phyloP scores from a whole-genome alignment of 345 rosid species.

The Hevea brasiliensis region DNA sequence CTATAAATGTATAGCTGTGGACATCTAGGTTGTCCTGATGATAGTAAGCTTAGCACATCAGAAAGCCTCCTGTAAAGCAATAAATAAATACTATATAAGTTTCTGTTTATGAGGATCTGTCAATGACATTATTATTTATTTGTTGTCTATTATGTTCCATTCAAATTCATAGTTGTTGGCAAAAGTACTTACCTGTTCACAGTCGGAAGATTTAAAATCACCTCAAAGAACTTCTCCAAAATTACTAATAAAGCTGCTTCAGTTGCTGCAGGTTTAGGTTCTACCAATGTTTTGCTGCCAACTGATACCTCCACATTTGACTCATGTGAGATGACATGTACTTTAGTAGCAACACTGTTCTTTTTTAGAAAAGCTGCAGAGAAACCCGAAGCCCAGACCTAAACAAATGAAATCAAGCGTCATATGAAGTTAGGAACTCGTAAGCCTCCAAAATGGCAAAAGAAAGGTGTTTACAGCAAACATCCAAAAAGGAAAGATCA shows the following conservation, averaged over 20 bases:
- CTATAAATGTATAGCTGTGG: constrained; percentile 96
- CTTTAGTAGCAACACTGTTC: constrained; percentile 79
- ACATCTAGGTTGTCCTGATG: constrained; percentile 78
- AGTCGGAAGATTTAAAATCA: constrained; percentile 75
- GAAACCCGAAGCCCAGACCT: constrained; percentile 99
- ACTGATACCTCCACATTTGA: constrained; percentile 27
- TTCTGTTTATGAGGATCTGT: background rate
- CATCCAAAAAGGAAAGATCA: background rate
- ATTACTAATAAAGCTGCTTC: constrained; percentile 81
- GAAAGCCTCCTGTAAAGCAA: constrained; percentile 68
- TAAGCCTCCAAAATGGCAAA: background rate
- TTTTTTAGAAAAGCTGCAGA: constrained; percentile 95
- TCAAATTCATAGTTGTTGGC: background rate
- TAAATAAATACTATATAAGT: background rate
- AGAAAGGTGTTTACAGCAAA: background rate
- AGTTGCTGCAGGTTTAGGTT: constrained; percentile 65
- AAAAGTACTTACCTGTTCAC: constrained; percentile 61
- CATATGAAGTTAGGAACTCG: background rate
- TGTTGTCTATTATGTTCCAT: background rate
- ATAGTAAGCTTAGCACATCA: constrained; percentile 58
- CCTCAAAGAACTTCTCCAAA: constrained; percentile 75
- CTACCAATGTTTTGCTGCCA: constrained; percentile 32
- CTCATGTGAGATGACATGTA: constrained; percentile 30
- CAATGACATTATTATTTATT: background rate
- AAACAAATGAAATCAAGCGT: constrained; percentile 19